Base-by-base conservation (phyloP, 2,329 filamentous ascomycete species). In the Colletotrichum salicis region DNA sequence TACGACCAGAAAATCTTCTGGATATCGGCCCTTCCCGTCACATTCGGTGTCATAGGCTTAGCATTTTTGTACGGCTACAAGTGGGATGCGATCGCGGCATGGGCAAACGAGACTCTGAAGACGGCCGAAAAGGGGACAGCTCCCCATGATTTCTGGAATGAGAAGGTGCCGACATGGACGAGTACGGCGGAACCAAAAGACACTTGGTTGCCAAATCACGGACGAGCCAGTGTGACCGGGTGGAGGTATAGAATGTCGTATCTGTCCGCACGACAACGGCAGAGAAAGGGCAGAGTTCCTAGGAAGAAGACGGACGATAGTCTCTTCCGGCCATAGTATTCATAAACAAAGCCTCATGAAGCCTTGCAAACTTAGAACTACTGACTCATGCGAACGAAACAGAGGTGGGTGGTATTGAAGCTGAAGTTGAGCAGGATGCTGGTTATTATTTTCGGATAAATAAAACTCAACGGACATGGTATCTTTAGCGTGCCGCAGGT, bases 1-100 rank as follows among this genome's bases (percentile, higher is more conserved):
- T 71, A 77, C 1, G 78, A 76, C 11, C 82, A 85, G 74, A 80
- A 78, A 76, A 75, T 81, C 3, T 85, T 83, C 74, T 86, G 84
- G 84, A 79, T 77, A 3, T 78, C 78, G 0, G 82, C 82, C 0
- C 58, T 85, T 4, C 82, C 83, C 1, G 76, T 84, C 1, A 85
- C 84, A 0, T 65, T 79, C 1, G 62, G 75, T 1, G 77, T 81
- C 27, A 72, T 82, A 57, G 57, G 75, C 1, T 29, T 78, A 10
- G 80, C 75, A 3, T 75, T 72, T 19, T 48, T 75, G 12, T 78
- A 77, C 13, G 74, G 73, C 5, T 77, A 76, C 60, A 74, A 71
- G 22, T 66, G 74, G 29, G 76, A 77, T 52, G 3, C 13, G 13
- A 22, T 65, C 10, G 37, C 37, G 4, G 58, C 48, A 41, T 63